A percentile compares a stretch with the other conserved stretches of the same genome.
These are phyloP conservation scores for Flaveria trinervia DNA, from an alignment of 129 eudicot species.

Conservation along the genomic window DNA sequence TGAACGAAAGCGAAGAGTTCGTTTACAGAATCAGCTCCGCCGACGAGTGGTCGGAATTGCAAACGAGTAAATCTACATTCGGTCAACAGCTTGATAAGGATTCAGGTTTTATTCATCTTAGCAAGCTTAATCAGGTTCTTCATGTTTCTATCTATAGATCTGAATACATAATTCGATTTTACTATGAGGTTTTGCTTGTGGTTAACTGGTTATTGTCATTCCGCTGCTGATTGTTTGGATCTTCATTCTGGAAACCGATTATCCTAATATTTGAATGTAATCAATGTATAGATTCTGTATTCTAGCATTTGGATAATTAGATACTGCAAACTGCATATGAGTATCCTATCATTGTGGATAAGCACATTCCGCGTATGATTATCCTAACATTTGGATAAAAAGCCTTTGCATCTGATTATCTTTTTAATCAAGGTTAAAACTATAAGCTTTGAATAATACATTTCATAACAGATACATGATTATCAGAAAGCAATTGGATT, in stretches of 20 bases:
- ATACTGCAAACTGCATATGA: background rate
- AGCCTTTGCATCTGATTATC: background rate
- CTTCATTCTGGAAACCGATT: background rate
- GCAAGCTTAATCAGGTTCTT: conserved; percentile 68
- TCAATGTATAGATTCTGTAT: background rate
- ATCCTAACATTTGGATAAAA: background rate
- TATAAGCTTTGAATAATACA: background rate
- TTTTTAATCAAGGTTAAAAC: background rate
- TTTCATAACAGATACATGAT: background rate
- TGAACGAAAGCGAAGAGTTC: conserved; percentile 41
- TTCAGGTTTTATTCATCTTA: conserved; percentile 66
- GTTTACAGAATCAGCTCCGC: conserved; percentile 82
- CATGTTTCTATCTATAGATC: no score
- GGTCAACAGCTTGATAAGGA: conserved; percentile 65
- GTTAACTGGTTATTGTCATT: background rate
- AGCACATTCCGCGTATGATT: background rate
- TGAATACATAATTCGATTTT: background rate
- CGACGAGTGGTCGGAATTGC: conserved; percentile 71
- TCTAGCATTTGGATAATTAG: background rate
- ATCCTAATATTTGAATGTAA: background rate
- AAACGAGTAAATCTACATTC: conserved; percentile 38
- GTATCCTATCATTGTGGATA: background rate
- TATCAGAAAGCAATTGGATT: background rate
- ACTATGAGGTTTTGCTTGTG: background rate
- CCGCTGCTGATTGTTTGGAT: background rate